Base-by-base conservation (phyloP, 441 rosid genomes). In the Flueggea neowawraea region DNA sequence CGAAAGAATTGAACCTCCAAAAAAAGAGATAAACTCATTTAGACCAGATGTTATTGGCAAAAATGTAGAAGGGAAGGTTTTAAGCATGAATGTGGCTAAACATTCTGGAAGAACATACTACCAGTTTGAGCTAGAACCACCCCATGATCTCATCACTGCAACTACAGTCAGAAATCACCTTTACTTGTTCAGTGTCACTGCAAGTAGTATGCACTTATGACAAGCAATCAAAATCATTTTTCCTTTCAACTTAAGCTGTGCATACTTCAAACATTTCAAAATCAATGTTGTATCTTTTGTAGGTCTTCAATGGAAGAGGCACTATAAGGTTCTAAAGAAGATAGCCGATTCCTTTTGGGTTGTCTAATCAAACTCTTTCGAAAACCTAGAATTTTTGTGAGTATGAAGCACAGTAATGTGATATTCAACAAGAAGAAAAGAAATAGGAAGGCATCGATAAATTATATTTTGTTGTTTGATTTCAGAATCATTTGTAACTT, bases 271-370 rank as follows among this genome's bases (percentile, higher is more conserved):
- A 33, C 39, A 33, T 33, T 33, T 33, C 39, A 33, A 33, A 33
- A 33, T 33, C 39, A 33, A 33, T 33, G 39, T n/a, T 33, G 39
- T 33, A 33, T 12, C 14, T 63, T 33, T 59, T 70, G 69, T 47
- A 88, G 97, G 98, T 62, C 96, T 90, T 68, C 97, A 90, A 48
- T 93, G 97, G 98, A 93, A 93, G 81, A 87, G 98, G 74, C 84
- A 90, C 70, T 93, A 85, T 83, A 78, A 78, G 73, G 97, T 90
- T 68, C 75, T 93, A 65, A 90, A 93, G 78, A 81, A 62, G 83
- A 93, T 93, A 62, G 79, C 98, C 0, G 93, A 85, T 53, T 90
- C 97, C 1, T 93, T 93, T 76, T 95, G 96, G 12, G 86, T 93
- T 6, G 82, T 70, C 63, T 90, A 85, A 68, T 39, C 63, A 54